phyloP scores from a whole-genome alignment of 2,329 filamentous ascomycete genomes.

The Colletotrichum musae region DNA sequence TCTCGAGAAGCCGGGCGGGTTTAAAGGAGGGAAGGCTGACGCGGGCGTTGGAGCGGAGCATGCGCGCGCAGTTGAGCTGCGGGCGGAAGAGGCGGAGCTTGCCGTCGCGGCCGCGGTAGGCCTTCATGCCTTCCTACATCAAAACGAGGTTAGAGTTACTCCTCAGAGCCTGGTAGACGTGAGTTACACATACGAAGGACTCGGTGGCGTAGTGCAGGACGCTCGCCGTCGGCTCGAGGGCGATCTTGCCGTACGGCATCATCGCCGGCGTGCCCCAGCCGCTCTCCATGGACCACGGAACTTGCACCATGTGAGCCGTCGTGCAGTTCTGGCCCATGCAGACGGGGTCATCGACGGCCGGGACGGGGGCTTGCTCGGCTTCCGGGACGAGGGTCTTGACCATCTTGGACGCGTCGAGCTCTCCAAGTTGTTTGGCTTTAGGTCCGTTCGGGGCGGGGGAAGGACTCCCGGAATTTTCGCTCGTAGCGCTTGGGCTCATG shows the following conservation, averaged over 20 bases:
- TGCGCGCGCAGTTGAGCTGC: constrained; percentile 72
- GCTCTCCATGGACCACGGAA: constrained; percentile 69
- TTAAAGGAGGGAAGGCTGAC: constrained; percentile 77
- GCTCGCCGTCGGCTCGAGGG: constrained; percentile 77
- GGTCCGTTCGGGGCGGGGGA: background rate
- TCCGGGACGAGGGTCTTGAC: constrained; percentile 69
- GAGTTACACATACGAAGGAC: constrained; percentile 65
- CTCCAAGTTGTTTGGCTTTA: constrained; percentile 62
- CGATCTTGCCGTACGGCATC: constrained; percentile 75
- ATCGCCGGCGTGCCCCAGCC: constrained; percentile 79
- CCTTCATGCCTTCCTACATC: constrained; percentile 72
- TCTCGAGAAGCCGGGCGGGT: constrained; percentile 72
- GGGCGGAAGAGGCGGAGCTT: constrained; percentile 78
- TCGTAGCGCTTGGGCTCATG: constrained; percentile 8
- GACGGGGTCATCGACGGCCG: constrained; percentile 14
- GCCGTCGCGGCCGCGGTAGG: constrained; percentile 79
- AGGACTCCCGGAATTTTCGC: background rate
- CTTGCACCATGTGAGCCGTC: constrained; percentile 78
- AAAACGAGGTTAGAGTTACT: too few relatives aligned
- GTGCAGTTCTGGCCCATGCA: constrained; percentile 20
- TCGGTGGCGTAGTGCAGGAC: constrained; percentile 83
- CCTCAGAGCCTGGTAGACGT: too few relatives aligned
- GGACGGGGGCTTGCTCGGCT: background rate
- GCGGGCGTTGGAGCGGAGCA: constrained; percentile 62
- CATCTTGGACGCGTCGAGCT: constrained; percentile 73